Evolutionary conservation across 805 yeast genomes (phyloP).

Genomic region (Yarrowia sp.): DNA sequence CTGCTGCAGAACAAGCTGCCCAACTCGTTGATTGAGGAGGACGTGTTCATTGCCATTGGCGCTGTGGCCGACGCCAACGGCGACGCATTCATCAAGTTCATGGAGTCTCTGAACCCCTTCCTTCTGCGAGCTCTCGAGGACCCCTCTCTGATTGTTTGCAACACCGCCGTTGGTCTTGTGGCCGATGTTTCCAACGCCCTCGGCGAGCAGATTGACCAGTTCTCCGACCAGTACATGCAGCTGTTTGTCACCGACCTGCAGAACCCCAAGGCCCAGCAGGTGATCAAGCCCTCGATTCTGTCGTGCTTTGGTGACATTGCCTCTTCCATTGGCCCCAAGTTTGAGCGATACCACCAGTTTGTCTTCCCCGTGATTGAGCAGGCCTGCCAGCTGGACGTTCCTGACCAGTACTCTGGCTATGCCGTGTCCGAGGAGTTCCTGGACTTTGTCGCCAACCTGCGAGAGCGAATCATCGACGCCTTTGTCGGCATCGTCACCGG

Average conservation of each 20-base stretch:
- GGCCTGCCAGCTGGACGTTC: slow-evolving; percentile 48
- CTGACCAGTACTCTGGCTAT: slow-evolving; percentile 42
- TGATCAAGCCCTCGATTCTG: slow-evolving; percentile 83
- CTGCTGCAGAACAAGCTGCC: slow-evolving; percentile 68
- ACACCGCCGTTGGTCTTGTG: slow-evolving; percentile 91
- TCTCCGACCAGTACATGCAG: slow-evolving; percentile 81
- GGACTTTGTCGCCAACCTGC: slow-evolving; percentile 74
- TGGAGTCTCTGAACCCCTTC: slow-evolving; percentile 83
- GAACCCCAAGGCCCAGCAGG: slow-evolving; percentile 71
- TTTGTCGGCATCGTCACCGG: slow-evolving; percentile 96
- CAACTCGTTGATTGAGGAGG: slow-evolving; percentile 88
- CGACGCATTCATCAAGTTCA: slow-evolving; percentile 71
- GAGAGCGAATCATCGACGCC: slow-evolving; percentile 92
- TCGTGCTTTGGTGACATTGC: slow-evolving; percentile 98
- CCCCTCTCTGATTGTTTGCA: slow-evolving; percentile 81
- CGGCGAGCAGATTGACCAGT: slow-evolving; percentile 73
- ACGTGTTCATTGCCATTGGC: slow-evolving; percentile 88
- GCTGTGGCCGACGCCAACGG: slow-evolving; percentile 86
- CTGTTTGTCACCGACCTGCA: slow-evolving; percentile 78
- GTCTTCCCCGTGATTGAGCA: slow-evolving; percentile 72
- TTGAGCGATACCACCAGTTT: slow-evolving; percentile 75
- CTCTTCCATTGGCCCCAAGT: slow-evolving; percentile 78
- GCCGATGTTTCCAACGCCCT: slow-evolving; percentile 93
- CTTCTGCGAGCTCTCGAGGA: slow-evolving; percentile 79
- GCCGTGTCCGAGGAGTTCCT: slow-evolving; percentile 75